phyloP scores from a whole-genome alignment of 116 monocot genomes.

The Dioscorea cayenensis region DNA sequence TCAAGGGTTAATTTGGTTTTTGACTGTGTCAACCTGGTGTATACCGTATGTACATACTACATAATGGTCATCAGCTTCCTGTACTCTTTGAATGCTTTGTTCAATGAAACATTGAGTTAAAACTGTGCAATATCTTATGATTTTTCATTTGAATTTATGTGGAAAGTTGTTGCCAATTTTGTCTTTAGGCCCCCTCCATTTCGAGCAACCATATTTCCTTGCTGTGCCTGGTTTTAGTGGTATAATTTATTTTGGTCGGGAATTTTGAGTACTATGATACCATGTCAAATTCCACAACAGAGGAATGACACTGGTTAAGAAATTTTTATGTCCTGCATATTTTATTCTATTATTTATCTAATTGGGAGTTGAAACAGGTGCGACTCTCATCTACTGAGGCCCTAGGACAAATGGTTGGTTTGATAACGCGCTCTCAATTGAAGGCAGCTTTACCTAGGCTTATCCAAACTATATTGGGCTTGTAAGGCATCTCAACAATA shows the following conservation, averaged over 20 bases:
- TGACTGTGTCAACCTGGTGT: too few species aligned
- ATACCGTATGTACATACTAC: too few species aligned
- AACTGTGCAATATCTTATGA: not conserved
- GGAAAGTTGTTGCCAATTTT: not conserved
- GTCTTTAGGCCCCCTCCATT: not conserved
- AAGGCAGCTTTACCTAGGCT: slow-evolving; percentile 87
- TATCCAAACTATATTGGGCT: slow-evolving; percentile 65
- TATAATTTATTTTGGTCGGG: not conserved
- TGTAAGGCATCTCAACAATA: slow-evolving; percentile 33
- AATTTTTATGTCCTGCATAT: not conserved
- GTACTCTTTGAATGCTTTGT: too few species aligned
- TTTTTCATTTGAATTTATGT: not conserved
- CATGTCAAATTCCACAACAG: not conserved
- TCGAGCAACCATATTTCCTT: not conserved
- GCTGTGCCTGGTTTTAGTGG: not conserved
- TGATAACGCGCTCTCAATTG: slow-evolving; percentile 76
- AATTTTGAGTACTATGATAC: not conserved
- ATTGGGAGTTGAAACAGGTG: slow-evolving; percentile 40
- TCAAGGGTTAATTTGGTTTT: too few species aligned
- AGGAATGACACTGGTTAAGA: not conserved
- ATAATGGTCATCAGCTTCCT: too few species aligned
- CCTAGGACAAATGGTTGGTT: slow-evolving; percentile 93
- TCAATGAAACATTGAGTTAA: not conserved
- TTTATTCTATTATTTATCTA: not conserved
- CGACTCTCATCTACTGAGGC: slow-evolving; percentile 78